phyloP scores from a whole-genome alignment of 2,329 filamentous ascomycete species.

The Colletotrichum lupini region DNA sequence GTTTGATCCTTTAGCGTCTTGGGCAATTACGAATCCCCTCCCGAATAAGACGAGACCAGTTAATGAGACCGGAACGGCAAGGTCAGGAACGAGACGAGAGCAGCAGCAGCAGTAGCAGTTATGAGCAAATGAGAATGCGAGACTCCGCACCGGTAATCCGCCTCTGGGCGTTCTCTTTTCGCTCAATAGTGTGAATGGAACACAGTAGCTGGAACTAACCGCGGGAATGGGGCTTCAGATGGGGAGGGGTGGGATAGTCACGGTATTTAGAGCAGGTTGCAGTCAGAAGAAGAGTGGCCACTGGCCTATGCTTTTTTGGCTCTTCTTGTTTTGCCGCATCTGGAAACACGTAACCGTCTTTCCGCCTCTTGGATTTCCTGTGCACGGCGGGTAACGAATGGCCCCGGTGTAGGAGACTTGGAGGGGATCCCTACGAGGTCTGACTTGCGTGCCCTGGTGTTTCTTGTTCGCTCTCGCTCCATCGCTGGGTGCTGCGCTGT shows the following conservation, averaged over 20 bases:
- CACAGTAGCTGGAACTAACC: background rate
- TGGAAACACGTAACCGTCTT: slow-evolving; percentile 27
- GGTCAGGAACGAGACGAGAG: slow-evolving; percentile 31
- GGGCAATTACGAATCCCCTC: slow-evolving; percentile 37
- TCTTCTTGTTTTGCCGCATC: slow-evolving; percentile 14
- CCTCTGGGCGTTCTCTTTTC: background rate
- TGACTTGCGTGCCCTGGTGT: background rate
- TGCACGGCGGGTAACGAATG: background rate
- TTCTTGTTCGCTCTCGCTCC: slow-evolving; percentile 17
- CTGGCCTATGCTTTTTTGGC: slow-evolving; percentile 31
- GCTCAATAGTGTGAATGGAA: background rate
- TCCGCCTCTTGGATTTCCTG: slow-evolving; percentile 12
- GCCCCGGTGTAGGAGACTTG: too few species aligned
- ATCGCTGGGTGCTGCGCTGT: background rate
- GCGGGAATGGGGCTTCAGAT: background rate
- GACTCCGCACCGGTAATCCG: slow-evolving; percentile 3
- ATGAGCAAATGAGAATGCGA: slow-evolving; percentile 17
- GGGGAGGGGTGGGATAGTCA: background rate
- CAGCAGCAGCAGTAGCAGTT: slow-evolving; percentile 8
- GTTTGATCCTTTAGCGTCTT: slow-evolving; percentile 38
- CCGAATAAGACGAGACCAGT: slow-evolving; percentile 23
- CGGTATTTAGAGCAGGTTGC: slow-evolving; percentile 31
- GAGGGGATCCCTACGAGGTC: background rate
- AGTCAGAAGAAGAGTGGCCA: slow-evolving; percentile 16
- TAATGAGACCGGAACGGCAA: slow-evolving; percentile 29